These are phyloP conservation scores for Cyclospora cayetanensis DNA, from an alignment of 169 alveolate genomes.

Conservation along the genomic window DNA sequence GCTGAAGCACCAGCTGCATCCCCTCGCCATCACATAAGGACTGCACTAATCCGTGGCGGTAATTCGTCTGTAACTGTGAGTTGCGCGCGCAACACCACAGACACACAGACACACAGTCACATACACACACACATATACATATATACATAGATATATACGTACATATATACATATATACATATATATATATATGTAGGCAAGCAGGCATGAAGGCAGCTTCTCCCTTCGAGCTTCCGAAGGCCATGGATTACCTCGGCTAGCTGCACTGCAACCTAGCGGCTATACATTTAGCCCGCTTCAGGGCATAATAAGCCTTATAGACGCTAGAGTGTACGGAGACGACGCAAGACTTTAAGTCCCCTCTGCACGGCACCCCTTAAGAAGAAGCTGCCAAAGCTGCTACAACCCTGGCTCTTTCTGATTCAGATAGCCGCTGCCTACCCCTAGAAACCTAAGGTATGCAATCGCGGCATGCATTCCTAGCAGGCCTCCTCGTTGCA, in stretches of 20 bases:
- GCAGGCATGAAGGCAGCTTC: not conserved
- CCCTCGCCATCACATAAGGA: not conserved
- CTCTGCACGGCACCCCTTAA: not conserved
- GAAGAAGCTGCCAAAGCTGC: conserved; percentile 40
- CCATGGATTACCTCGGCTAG: not conserved
- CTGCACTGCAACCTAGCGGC: not conserved
- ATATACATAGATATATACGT: too few relatives aligned
- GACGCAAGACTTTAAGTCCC: not conserved
- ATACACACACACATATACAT: too few relatives aligned
- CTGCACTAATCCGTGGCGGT: conserved; percentile 22
- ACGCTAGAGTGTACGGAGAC: not conserved
- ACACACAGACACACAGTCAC: not conserved
- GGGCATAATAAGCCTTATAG: not conserved
- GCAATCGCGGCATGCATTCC: not conserved
- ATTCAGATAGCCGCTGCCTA: not conserved
- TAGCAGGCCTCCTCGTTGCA: not conserved
- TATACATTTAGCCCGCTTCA: not conserved
- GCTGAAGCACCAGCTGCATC: conserved; percentile 61
- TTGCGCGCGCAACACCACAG: too few relatives aligned
- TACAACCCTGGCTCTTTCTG: conserved; percentile 3
- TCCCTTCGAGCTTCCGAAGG: not conserved
- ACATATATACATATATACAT: not conserved
- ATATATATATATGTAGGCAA: not conserved
- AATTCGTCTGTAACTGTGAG: conserved; percentile 44
- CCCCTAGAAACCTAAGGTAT: not conserved